These are phyloP conservation scores for Oryza nivara DNA, from an alignment of 176 grass and related monocot species.

Conservation along the genomic window DNA sequence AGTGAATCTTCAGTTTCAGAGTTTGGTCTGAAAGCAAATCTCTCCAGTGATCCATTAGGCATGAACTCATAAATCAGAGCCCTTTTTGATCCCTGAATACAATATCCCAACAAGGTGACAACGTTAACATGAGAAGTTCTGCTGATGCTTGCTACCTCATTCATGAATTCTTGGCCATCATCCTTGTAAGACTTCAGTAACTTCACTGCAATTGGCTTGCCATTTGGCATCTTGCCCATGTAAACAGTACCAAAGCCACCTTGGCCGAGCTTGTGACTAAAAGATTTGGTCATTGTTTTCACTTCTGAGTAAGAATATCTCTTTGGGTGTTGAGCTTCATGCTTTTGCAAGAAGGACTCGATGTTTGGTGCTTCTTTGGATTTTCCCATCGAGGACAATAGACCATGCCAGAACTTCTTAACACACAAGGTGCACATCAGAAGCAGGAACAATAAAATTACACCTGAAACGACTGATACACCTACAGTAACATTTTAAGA, in stretches of 20 bases:
- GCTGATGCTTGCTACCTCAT: slow-evolving; percentile 50
- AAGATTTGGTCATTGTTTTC: slow-evolving; percentile 49
- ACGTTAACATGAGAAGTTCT: slow-evolving; percentile 57
- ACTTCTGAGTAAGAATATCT: slow-evolving; percentile 52
- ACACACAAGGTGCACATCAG: background rate
- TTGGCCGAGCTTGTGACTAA: slow-evolving; percentile 54
- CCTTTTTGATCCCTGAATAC: slow-evolving; percentile 46
- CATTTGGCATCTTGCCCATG: slow-evolving; percentile 29
- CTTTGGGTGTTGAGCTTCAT: slow-evolving; percentile 40
- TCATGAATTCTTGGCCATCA: slow-evolving; percentile 53
- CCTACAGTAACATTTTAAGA: background rate
- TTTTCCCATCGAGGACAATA: background rate
- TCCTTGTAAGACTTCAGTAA: slow-evolving; percentile 37
- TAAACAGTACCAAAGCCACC: slow-evolving; percentile 56
- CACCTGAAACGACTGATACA: background rate
- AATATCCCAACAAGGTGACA: slow-evolving; percentile 50
- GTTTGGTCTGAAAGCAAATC: slow-evolving; percentile 14
- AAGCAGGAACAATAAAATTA: background rate
- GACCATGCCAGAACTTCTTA: background rate
- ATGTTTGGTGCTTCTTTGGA: background rate
- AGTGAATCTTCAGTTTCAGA: background rate
- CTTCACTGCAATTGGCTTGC: slow-evolving; percentile 33
- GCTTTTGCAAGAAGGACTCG: slow-evolving; percentile 41
- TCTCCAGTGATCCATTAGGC: slow-evolving; percentile 54
- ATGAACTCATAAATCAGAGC: slow-evolving; percentile 60